Evolutionary conservation across 306 rosid species (phyloP).

Genomic region (Arachis hypogaea): DNA sequence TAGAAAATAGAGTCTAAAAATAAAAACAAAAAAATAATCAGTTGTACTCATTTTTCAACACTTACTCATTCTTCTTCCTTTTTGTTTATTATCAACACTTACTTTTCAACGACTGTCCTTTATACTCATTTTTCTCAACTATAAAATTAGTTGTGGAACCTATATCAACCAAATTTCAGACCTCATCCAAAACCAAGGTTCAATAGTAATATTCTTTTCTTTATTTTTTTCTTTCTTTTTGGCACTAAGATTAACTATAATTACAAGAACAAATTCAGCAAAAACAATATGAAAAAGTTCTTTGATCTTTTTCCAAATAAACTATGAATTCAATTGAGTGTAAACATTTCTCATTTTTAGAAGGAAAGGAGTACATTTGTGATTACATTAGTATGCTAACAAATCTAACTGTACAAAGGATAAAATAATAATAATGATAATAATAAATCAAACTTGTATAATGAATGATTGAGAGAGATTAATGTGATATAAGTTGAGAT

Average conservation of each 20-base stretch:
- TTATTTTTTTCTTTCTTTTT: too few species aligned
- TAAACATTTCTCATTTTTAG: constrained; percentile 21
- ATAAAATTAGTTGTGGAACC: too few species aligned
- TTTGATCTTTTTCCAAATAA: background rate
- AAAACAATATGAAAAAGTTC: background rate
- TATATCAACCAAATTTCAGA: too few species aligned
- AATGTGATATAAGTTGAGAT: background rate
- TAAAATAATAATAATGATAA: background rate
- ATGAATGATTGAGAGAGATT: constrained; percentile 12
- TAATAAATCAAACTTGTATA: constrained; percentile 1
- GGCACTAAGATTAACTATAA: background rate
- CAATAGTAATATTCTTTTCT: too few species aligned
- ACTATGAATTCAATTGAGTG: constrained; percentile 15
- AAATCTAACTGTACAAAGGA: constrained; percentile 38
- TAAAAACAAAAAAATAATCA: too few species aligned
- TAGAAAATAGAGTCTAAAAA: too few species aligned
- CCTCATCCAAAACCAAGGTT: too few species aligned
- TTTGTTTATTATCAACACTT: too few species aligned
- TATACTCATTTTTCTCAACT: too few species aligned
- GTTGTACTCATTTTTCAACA: too few species aligned
- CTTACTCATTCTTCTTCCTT: too few species aligned
- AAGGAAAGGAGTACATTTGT: constrained; percentile 14
- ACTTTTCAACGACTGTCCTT: too few species aligned
- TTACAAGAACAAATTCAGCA: background rate
- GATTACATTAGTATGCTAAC: constrained; percentile 26